Evolutionary conservation across 208 protist species (phyloP).

Genomic region (Novymonas esmeraldas): DNA sequence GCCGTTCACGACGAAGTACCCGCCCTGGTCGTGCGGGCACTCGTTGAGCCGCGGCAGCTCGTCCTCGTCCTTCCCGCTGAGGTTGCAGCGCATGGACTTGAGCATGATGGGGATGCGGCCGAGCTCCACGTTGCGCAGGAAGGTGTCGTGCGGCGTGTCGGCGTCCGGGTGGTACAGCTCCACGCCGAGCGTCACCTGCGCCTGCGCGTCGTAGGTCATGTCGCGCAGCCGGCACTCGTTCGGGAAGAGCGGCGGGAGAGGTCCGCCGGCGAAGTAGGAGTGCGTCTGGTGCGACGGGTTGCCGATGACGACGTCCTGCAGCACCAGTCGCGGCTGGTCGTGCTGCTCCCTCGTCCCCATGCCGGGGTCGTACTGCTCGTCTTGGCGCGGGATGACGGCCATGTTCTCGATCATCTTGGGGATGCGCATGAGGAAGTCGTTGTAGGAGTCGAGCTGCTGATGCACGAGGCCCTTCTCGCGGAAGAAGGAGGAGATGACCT

Average conservation of each 20-base stretch:
- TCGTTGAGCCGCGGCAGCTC: conserved; percentile 96
- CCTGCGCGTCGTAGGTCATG: conserved; percentile 92
- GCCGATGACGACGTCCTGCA: conserved; percentile 84
- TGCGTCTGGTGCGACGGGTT: conserved; percentile 74
- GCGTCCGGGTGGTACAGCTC: conserved; percentile 60
- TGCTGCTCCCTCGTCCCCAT: conserved; percentile 48
- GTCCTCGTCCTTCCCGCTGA: conserved; percentile 90
- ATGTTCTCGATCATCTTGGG: conserved; percentile 81
- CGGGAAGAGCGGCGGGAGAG: conserved; percentile 89
- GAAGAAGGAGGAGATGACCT: conserved; percentile 98
- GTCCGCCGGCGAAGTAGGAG: conserved; percentile 46
- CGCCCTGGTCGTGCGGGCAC: conserved; percentile 98
- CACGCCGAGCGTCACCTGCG: conserved; percentile 61
- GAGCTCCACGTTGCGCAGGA: conserved; percentile 91
- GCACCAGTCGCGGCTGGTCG: conserved; percentile 70
- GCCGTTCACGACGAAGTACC: conserved; percentile 99
- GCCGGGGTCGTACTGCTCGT: conserved; percentile 83
- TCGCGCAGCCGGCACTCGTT: conserved; percentile 97
- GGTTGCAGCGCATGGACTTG: conserved; percentile 96
- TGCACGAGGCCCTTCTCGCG: conserved; percentile 97
- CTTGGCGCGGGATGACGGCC: conserved; percentile 70
- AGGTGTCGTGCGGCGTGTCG: conserved; percentile 37
- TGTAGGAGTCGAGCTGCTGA: conserved; percentile 99
- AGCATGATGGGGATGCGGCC: conserved; percentile 99
- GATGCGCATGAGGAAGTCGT: conserved; percentile 95